Evolutionary conservation across 768 basidiomycete species (phyloP), one percentile per base, ranked within the genome.

Genomic region (Glaciozyma martinii): DNA sequence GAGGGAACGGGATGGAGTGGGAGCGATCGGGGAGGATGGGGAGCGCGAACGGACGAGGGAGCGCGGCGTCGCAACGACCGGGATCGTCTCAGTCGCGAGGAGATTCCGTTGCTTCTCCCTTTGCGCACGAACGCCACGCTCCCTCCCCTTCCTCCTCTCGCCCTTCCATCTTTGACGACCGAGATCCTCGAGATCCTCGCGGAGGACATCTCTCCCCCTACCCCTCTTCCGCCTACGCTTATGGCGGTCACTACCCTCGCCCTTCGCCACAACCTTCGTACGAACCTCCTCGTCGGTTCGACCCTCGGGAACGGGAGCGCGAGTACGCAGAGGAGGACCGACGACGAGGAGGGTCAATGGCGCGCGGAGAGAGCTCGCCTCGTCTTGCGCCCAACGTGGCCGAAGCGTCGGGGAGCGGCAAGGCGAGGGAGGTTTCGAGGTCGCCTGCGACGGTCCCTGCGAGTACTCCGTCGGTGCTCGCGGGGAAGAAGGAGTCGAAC

Each of bases 401-500:
- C 37, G 37, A 40, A 13, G 37, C 37, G 37, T 40, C 37, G 37
- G 37, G 37, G 37, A 40, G 37, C 12, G 37, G 37, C 7, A 40
- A 13, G 5, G 37, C 7, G 37, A 40, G 37, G 37, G 37, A 40
- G 37, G 37, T 40, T 2, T 40, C 37, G 37, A 40, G 37, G 37
- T 40, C 37, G 37, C 37, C 37, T 6, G 37, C 37, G 37, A 40
- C 37, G 37, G 37, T 40, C 72, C 70, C 62, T 58, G 66, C n/a
- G 61, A 63, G 53, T 63, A 60, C 52, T 47, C 50, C 30, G 58
- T 40, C 32, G 47, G 65, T 29, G 61, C 68, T 19, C 52, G 72
- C 72, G 67, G 69, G 37, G 66, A 68, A 67, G 72, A 71, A 68
- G 68, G 70, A 71, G 46, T 19, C 72, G 60, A 74, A 73, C 61